Conservation (phyloP, 2,329 filamentous ascomycete genomes). For the Helicocarpus griseus region DNA sequence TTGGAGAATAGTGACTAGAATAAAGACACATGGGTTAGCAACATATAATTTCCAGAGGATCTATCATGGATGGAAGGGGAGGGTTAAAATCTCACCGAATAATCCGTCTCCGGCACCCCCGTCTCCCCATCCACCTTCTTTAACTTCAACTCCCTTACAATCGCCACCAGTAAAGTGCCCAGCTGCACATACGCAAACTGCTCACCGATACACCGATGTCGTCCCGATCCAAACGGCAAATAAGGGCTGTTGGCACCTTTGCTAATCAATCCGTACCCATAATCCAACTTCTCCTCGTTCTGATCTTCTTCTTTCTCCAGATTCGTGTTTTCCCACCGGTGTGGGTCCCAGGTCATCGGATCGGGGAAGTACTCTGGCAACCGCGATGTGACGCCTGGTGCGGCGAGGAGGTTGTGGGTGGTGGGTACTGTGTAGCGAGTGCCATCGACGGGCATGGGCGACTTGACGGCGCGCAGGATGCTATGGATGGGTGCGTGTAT, state of each 20-base stretch:
- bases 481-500: conserved; percentile 90
- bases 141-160: conserved; percentile 73
- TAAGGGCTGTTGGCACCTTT: conserved; percentile 87
- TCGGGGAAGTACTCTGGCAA: conserved; percentile 71
- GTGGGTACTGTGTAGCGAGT: conserved; percentile 76
- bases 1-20: conserved; percentile 59
- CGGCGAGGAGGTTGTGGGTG: conserved; percentile 70
- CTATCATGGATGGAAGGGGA: neutral
- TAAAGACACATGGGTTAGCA: conserved; percentile 10
- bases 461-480: conserved; percentile 86
- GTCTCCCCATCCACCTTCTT: conserved; percentile 55
- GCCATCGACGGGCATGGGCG: conserved; percentile 71
- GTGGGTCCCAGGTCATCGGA: conserved; percentile 75
- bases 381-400: conserved; percentile 69
- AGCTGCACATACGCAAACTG: conserved; percentile 92
- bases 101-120: conserved; percentile 43
- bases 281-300: conserved; percentile 71
- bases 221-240: conserved; percentile 84
- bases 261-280: conserved; percentile 85
- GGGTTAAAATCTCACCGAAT: conserved; percentile 33
- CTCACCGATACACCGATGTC: conserved; percentile 92
- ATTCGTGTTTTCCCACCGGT: conserved; percentile 68
- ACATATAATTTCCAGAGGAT: neutral
- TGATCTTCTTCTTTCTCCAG: conserved; percentile 38
- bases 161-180: conserved; percentile 68